Conservation (phyloP, 768 basidiomycete species). For the Russula dissimulans region DNA sequence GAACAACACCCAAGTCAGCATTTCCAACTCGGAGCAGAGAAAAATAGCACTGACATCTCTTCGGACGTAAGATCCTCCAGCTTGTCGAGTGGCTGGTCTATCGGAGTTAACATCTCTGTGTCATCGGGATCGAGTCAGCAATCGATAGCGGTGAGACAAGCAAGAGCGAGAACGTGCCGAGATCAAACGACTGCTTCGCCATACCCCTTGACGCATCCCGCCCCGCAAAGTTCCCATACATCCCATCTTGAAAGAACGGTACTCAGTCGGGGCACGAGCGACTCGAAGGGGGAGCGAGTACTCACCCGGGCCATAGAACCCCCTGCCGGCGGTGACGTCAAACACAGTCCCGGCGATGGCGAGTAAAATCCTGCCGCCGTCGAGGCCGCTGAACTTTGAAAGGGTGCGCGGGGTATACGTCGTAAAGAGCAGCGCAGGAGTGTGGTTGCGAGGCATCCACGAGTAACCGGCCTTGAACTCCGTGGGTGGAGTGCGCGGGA, state of each 20-base stretch:
- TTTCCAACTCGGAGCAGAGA: neutral
- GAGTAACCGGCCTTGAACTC: conserved; percentile 82
- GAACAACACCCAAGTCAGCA: neutral
- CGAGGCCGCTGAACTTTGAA: conserved; percentile 51
- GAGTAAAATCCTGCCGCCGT: conserved; percentile 68
- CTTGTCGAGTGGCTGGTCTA: conserved; percentile 81
- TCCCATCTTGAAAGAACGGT: conserved; percentile 51
- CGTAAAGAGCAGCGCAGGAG: conserved; percentile 67
- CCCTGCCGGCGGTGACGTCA: conserved; percentile 82
- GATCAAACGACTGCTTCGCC: conserved; percentile 95
- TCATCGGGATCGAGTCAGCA: neutral
- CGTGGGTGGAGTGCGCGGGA: conserved; percentile 41
- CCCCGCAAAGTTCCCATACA: conserved; percentile 97
- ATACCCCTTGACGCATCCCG: conserved; percentile 93
- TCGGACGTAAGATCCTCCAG: conserved; percentile 67
- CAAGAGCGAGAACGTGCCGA: conserved; percentile 42
- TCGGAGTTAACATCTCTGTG: conserved; percentile 80
- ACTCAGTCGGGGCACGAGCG: neutral
- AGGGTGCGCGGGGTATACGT: conserved; percentile 75
- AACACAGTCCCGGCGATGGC: conserved; percentile 86
- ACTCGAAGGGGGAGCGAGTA: neutral
- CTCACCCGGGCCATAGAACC: conserved; percentile 93
- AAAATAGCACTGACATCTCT: conserved; percentile 51
- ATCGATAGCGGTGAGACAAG: neutral
- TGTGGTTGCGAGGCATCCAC: conserved; percentile 83